Evolutionary conservation across 805 yeast species (phyloP).

Genomic region (Ogataea nonfermentans): DNA sequence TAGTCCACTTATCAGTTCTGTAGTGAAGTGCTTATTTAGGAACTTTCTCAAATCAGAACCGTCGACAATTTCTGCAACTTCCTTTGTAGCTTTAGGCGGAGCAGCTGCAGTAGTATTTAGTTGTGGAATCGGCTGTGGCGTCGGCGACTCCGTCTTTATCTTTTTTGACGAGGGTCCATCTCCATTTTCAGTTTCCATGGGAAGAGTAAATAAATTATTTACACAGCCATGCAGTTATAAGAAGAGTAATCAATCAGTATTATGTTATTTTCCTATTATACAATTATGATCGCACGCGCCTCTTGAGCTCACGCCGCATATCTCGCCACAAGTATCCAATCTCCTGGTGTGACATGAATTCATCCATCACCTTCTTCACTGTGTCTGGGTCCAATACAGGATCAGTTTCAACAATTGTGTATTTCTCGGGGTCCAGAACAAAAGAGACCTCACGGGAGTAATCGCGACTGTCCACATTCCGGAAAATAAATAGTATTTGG

Average conservation of each 20-base stretch:
- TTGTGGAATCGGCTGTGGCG: constrained; percentile 28
- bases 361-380: constrained; percentile 17
- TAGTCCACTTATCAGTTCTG: constrained; percentile 44
- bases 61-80: constrained; percentile 44
- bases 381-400: constrained; percentile 34
- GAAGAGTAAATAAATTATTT: background rate
- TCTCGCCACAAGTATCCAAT: constrained; percentile 35
- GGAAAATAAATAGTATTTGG: constrained; percentile 40
- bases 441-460: constrained; percentile 43
- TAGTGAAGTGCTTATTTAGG: constrained; percentile 46
- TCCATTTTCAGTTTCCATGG: constrained; percentile 7
- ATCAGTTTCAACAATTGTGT: constrained; percentile 33
- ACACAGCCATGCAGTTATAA: no score
- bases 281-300: constrained; percentile 8
- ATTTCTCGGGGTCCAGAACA: constrained; percentile 40
- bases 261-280: constrained; percentile 1
- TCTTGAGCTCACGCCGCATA: constrained; percentile 30
- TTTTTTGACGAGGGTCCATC: constrained; percentile 13
- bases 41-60: constrained; percentile 52
- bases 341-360: constrained; percentile 30
- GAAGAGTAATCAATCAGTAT: background rate
- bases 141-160: constrained; percentile 22
- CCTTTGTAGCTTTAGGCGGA: constrained; percentile 18
- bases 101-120: constrained; percentile 10
- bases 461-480: constrained; percentile 46